Percentiles rank a stretch among this genome's conserved stretches.
Conservation (phyloP, 1,284 basidiomycete species). For the Chalciporus sp. region DNA sequence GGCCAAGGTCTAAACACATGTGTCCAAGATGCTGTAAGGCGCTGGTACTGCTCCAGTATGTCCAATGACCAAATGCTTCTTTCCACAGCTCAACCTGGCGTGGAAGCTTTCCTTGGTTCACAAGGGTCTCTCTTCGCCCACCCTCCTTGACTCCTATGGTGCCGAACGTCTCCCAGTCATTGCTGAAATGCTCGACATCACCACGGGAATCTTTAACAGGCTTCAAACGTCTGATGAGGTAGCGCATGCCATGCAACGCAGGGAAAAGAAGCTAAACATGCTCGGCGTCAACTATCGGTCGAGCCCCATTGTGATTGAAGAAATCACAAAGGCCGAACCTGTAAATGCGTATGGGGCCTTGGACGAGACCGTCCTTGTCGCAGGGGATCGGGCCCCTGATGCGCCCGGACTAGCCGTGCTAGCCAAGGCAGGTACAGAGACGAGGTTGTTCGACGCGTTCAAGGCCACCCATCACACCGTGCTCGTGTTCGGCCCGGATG, state of each 20-base stretch:
- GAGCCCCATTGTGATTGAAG: constrained; percentile 35
- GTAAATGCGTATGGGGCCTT: constrained; percentile 17
- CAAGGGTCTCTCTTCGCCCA: too few species aligned
- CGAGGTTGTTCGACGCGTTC: constrained; percentile 30
- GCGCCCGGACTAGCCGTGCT: constrained; percentile 11
- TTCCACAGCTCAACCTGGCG: constrained; percentile 38
- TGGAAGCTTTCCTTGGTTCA: constrained; percentile 20
- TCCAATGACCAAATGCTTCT: not conserved
- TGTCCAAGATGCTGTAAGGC: constrained; percentile 42
- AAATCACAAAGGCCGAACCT: constrained; percentile 7
- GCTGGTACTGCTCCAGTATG: constrained; percentile 9
- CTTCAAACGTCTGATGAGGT: not conserved
- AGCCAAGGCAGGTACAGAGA: not conserved
- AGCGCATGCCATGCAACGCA: constrained; percentile 4
- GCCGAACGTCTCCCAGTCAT: constrained; percentile 32
- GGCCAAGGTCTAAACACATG: constrained; percentile 46
- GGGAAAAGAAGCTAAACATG: constrained; percentile 25
- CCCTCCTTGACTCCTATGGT: constrained; percentile 2
- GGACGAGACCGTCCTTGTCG: constrained; percentile 13
- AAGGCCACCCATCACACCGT: constrained; percentile 22
- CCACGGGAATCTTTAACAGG: constrained; percentile 12
- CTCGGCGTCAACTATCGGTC: constrained; percentile 39
- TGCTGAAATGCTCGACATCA: constrained; percentile 10
- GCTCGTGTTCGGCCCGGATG: constrained; percentile 23
- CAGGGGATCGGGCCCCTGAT: constrained; percentile 26